These are phyloP conservation scores for Lachnellula cervina DNA, from an alignment of 2,329 filamentous ascomycete species.

Conservation along the genomic window DNA sequence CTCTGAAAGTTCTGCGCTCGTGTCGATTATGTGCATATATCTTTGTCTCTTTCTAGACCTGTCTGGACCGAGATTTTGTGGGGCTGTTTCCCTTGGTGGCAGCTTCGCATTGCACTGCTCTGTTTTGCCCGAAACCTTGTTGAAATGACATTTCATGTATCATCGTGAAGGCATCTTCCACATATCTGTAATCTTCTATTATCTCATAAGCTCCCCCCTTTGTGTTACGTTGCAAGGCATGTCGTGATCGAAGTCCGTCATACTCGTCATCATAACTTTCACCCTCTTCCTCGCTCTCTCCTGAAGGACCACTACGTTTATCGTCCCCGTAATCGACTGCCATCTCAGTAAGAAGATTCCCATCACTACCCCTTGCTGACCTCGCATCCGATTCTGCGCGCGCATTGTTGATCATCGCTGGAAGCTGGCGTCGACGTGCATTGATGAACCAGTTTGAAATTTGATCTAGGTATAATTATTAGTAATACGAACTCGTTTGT, in stretches of 20 bases:
- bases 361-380: conserved; percentile 12
- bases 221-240: background rate
- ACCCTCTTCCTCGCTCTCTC: conserved; percentile 48
- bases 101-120: too few species aligned
- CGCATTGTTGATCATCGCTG: conserved; percentile 52
- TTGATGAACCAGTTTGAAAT: conserved; percentile 84
- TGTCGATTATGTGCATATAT: too few species aligned
- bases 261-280: conserved; percentile 42
- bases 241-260: background rate
- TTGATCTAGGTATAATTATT: conserved; percentile 45
- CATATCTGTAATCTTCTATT: background rate
- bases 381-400: conserved; percentile 29
- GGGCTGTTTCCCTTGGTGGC: too few species aligned
- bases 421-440: conserved; percentile 61
- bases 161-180: too few species aligned
- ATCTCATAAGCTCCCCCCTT: conserved; percentile 2
- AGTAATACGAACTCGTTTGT: background rate
- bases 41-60: too few species aligned
- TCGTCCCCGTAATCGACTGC: conserved; percentile 35
- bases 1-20: too few species aligned
- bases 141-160: too few species aligned
- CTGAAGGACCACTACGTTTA: conserved; percentile 38
- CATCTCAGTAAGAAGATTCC: conserved; percentile 26
- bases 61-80: too few species aligned
- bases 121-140: too few species aligned